Percentiles rank a stretch among this genome's conserved stretches.
These are phyloP conservation scores for Vararia minispora DNA, from an alignment of 768 basidiomycete species.

Conservation along the genomic window DNA sequence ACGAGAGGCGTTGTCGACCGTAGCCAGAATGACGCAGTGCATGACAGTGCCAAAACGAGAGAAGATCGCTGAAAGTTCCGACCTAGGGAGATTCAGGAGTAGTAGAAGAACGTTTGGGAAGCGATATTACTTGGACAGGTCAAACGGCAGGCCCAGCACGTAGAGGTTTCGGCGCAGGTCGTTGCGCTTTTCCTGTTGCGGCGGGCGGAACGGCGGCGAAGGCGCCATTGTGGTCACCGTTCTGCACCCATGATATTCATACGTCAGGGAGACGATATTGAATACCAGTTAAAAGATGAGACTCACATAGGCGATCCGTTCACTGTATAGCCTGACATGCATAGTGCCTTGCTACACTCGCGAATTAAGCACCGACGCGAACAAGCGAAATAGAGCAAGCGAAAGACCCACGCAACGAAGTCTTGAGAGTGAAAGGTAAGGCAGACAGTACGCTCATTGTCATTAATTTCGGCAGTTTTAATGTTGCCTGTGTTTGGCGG, in stretches of 20 bases:
- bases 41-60: conserved; percentile 54
- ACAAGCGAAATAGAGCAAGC: conserved; percentile 4
- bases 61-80: conserved; percentile 53
- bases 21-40: conserved; percentile 75
- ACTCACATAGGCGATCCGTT: conserved; percentile 47
- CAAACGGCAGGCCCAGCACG: conserved; percentile 75
- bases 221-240: conserved; percentile 15
- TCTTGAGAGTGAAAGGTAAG: conserved; percentile 44
- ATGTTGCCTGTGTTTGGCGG: conserved; percentile 5
- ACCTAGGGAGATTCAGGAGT: conserved; percentile 16
- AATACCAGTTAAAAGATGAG: neutral
- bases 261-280: neutral
- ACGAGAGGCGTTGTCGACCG: conserved; percentile 74
- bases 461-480: conserved; percentile 6
- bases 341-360: conserved; percentile 46
- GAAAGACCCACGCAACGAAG: conserved; percentile 35
- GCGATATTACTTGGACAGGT: conserved; percentile 52
- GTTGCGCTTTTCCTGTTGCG: conserved; percentile 22
- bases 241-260: conserved; percentile 8
- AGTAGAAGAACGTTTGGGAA: no score
- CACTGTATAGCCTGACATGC: conserved; percentile 53
- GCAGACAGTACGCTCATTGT: conserved; percentile 30
- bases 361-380: neutral
- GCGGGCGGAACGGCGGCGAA: conserved; percentile 13
- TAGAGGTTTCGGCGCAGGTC: conserved; percentile 68